A percentile compares a stretch with the other conserved stretches of the same genome.
Evolutionary conservation across 2,329 filamentous ascomycete species (phyloP).

Genomic region (Cercospora sp.): DNA sequence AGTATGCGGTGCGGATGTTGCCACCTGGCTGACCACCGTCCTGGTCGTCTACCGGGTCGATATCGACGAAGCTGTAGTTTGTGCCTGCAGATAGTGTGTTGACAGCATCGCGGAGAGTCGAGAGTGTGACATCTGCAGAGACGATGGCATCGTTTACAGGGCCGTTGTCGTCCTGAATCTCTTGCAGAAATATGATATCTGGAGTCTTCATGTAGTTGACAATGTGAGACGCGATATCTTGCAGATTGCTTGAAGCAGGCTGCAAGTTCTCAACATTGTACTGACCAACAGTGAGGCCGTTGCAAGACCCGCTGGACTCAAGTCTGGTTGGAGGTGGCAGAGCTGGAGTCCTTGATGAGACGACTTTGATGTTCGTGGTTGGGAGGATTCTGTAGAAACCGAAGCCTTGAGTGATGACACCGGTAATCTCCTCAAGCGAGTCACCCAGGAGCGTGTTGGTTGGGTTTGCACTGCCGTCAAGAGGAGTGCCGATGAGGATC

Average conservation of each 20-base stretch:
- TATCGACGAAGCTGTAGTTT: slow-evolving; percentile 60
- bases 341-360: slow-evolving; percentile 47
- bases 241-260: slow-evolving; percentile 57
- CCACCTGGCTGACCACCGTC: slow-evolving; percentile 69
- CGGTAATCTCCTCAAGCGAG: slow-evolving; percentile 64
- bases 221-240: slow-evolving; percentile 64
- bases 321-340: slow-evolving; percentile 57
- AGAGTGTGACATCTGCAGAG: slow-evolving; percentile 60
- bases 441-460: slow-evolving; percentile 65
- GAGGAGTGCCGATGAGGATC: slow-evolving; percentile 64
- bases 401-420: slow-evolving; percentile 65
- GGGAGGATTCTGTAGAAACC: slow-evolving; percentile 71
- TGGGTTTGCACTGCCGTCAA: slow-evolving; percentile 65
- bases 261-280: slow-evolving; percentile 73
- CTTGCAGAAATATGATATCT: slow-evolving; percentile 68
- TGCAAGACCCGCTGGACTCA: slow-evolving; percentile 57
- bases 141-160: slow-evolving; percentile 60
- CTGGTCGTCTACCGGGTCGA: slow-evolving; percentile 59
- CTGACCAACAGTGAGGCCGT: slow-evolving; percentile 62
- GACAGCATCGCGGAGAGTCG: slow-evolving; percentile 58
- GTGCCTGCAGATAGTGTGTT: slow-evolving; percentile 48
- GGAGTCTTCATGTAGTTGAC: slow-evolving; percentile 64
- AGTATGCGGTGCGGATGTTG: slow-evolving; percentile 70
- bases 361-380: slow-evolving; percentile 57
- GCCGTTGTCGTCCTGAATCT: slow-evolving; percentile 69